Evolutionary conservation across 345 rosid species (phyloP), one percentile per base, ranked within the genome.

Genomic region (Populus pruinosa): DNA sequence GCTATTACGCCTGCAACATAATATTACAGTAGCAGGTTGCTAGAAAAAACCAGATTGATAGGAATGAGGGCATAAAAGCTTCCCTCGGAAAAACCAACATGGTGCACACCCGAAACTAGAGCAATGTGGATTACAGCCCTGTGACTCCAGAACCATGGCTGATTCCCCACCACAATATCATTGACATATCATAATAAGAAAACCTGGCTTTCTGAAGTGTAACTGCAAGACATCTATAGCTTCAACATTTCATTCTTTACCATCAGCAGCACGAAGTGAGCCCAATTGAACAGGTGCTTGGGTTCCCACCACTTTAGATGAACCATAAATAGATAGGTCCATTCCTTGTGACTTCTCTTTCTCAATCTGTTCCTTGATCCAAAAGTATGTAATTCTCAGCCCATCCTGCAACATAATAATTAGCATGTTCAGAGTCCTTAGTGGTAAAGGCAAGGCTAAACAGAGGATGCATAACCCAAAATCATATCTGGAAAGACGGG

Each of bases 211-310:
- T 76, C 25, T 73, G n/a, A 12, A 35, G 25, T 68, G 74, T 69
- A 67, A 71, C 69, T 23, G 39, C 17, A 35, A 9, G 11, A 11
- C 13, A 29, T 9, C 39, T n/a, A 67, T 18, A 18, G 72, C 72
- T 71, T 56, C 31, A 59, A 29, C 21, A 35, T 71, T 80, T 91
- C 87, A 89, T 84, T 96, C 97, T 82, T 96, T 96, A 81, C 99
- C 99, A 79, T 92, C 94, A 0, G 92, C 98, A 5, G 98, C 97
- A 6, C 97, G 93, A 72, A 96, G 97, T 17, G 97, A 94, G 35
- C 99, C 97, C 13, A 96, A 78, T 85, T 92, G 98, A 81, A 96
- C 97, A 0, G 98, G 98, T 8, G 99, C 98, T 87, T 96, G 99
- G 81, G 99, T 96, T 71, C 99, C 99, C 77, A 96, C 98, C 69